Base-by-base conservation (phyloP, 305 asterid genomes). In the Fraxinus baroniana region DNA sequence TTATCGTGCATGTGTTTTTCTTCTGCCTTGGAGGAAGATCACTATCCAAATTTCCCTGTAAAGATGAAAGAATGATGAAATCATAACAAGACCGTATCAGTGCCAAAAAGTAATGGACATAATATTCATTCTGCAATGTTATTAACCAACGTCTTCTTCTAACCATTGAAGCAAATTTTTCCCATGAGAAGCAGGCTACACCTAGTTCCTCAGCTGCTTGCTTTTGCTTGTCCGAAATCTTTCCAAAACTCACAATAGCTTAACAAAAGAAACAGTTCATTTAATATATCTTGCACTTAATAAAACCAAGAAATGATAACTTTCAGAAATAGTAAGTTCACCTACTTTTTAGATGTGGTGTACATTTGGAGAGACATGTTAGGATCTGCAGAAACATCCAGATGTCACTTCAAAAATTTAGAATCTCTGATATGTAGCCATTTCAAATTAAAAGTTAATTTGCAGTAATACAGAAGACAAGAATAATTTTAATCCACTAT, bases 201-300 rank as follows among this genome's bases (percentile, higher is more conserved):
- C 94, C 97, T 35, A 86, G 90, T 74, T 91, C 91, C 85, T 89
- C 92, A 8, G 97, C 94, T 44, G 91, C 89, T 85, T 85, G 90
- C 91, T 88, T 92, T 68, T 92, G 98, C 82, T 57, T 82, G 74
- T 87, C 89, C 6, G 96, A 81, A 75, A 94, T 74, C 17, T 87
- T 89, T 79, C 97, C 96, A 44, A 95, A 94, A 89, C 97, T 94
- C 44, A 95, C 93, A 73, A 95, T 87, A 82, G 98, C 98, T 95
- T 80, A 81, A 81, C 46, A 84, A 82, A 86, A 66, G 79, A 85
- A 64, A 85, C 24, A 72, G n/a, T 62, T 87, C 74, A 85, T 85
- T 82, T 57, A 81, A 24, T 32, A 13, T 35, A 13, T 28, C 2
- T 10, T 52, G 32, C 26, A 71, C 30, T 71, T 55, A n/a, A 6